Conservation (phyloP, 2,329 filamentous ascomycete species). For the Tolypocladium capitatum region DNA sequence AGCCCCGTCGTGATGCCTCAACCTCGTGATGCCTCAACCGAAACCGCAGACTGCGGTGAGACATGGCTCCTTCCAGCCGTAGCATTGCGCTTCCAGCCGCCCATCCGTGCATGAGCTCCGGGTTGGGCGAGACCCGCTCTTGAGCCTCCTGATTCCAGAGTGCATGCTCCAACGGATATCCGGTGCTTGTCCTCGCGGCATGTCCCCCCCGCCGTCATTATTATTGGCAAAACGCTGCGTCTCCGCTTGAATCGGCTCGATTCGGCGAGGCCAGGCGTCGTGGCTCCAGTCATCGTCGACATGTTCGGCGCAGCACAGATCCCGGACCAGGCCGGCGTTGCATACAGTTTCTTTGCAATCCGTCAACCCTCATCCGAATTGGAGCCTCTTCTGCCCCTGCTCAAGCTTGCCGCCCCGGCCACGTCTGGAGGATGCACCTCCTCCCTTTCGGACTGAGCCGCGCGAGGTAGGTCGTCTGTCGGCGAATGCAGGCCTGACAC, state of each 20-base stretch:
- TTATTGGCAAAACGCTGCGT: neutral
- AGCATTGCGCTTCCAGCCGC: neutral
- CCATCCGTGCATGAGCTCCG: neutral
- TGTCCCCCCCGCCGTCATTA: neutral
- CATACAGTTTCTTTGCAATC: neutral
- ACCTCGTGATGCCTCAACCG: neutral
- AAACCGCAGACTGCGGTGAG: neutral
- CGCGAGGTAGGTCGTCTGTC: conserved; percentile 19
- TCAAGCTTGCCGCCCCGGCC: conserved; percentile 29
- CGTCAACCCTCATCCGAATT: conserved; percentile 35
- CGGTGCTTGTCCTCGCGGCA: neutral
- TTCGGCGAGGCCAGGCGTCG: neutral
- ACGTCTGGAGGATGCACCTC: conserved; percentile 27
- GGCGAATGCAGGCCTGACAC: conserved; percentile 33
- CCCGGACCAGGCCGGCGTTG: neutral
- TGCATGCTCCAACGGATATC: neutral
- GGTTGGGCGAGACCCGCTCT: neutral
- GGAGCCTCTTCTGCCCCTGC: conserved; percentile 47
- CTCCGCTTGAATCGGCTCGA: neutral
- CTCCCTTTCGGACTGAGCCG: conserved; percentile 15
- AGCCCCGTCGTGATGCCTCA: too few species aligned
- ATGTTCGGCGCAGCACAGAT: neutral
- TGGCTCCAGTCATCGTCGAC: neutral
- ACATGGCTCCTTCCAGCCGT: neutral
- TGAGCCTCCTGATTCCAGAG: neutral